Percentiles rank a stretch among this genome's conserved stretches.
These are phyloP conservation scores for Neonectria neomacrospora DNA, from an alignment of 2,329 filamentous ascomycete species.

Conservation along the genomic window DNA sequence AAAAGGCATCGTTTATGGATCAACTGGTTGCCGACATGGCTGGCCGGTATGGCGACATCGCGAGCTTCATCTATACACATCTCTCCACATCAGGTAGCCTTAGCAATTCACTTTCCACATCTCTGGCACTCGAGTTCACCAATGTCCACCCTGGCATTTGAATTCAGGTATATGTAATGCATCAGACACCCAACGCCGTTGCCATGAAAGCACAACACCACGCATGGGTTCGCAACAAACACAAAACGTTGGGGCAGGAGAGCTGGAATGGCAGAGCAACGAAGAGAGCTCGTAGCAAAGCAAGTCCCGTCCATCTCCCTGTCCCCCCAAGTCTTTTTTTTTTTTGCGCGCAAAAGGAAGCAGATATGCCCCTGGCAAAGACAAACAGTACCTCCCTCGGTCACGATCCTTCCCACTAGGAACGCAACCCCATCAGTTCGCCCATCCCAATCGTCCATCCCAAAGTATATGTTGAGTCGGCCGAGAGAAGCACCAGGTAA, in stretches of 20 bases:
- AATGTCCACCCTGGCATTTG: constrained; percentile 29
- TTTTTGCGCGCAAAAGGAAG: constrained; percentile 24
- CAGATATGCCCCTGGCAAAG: constrained; percentile 29
- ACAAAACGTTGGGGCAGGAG: constrained; percentile 37
- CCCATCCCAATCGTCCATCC: constrained; percentile 37
- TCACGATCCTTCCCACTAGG: constrained; percentile 32
- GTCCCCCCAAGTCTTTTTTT: constrained; percentile 25
- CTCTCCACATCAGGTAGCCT: background rate
- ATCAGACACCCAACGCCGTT: constrained; percentile 49
- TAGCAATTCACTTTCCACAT: background rate
- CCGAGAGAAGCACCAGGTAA: constrained; percentile 30
- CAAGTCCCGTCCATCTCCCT: constrained; percentile 29
- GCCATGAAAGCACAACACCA: constrained; percentile 48
- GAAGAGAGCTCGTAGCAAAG: constrained; percentile 30
- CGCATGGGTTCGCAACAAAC: constrained; percentile 33
- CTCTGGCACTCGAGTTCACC: constrained; percentile 27
- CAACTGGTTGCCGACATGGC: background rate
- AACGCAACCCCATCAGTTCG: constrained; percentile 33
- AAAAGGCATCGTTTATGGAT: background rate
- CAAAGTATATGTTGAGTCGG: constrained; percentile 32
- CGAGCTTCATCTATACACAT: background rate
- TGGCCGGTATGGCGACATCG: background rate
- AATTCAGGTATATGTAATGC: constrained; percentile 49
- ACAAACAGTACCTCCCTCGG: constrained; percentile 34
- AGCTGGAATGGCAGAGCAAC: constrained; percentile 40